Base-by-base conservation (phyloP, 192 early-diverging fungal genomes). In the Phlyctochytrium bullatum region DNA sequence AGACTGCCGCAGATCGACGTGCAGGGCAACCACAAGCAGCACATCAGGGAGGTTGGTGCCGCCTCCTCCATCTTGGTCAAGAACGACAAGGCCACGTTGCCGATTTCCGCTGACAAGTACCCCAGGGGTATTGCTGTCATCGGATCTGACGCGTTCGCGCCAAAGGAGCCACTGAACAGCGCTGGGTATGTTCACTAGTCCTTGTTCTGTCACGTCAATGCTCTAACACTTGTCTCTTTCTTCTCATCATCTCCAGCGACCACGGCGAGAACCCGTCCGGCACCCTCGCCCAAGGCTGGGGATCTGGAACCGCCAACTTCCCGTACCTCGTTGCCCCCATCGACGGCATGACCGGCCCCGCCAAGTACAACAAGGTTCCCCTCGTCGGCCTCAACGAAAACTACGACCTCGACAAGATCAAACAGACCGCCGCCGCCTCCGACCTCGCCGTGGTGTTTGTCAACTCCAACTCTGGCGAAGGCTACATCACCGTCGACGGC, bases 401-500 rank as follows among this genome's bases (percentile, higher is more conserved):
- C 61, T 40, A 34, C 12, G 72, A 77, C 61, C 16, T 74, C 12
- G 29, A 36, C 31, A 51, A 28, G 12, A 58, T 64, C 59, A 29
- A 31, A 14, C 61, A 67, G 4, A 66, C 72, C 25, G 68, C 78
- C 1, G 66, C 72, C 36, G 40, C 47, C 10, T 61, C 62, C 23
- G 31, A 56, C 27, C 27, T 64, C 29, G 20, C 62, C 20, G 24
- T 71, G 2, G 69, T 71, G 3, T 71, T 71, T 51, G 69, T 30
- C 14, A 71, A 71, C 62, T 40, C 62, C 14, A 23, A 54, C 52
- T 71, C 78, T 29, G 81, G 81, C 34, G 81, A 83, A 58, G 74
- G 31, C 17, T 81, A 75, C 68, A 63, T 83, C 29, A 81, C 67
- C 50, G 75, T 83, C 51, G 83, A 89, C 28, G 82, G 77, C 0